Evolutionary conservation across 2,329 filamentous ascomycete genomes (phyloP).

Genomic region (Zopfia rhizophila): DNA sequence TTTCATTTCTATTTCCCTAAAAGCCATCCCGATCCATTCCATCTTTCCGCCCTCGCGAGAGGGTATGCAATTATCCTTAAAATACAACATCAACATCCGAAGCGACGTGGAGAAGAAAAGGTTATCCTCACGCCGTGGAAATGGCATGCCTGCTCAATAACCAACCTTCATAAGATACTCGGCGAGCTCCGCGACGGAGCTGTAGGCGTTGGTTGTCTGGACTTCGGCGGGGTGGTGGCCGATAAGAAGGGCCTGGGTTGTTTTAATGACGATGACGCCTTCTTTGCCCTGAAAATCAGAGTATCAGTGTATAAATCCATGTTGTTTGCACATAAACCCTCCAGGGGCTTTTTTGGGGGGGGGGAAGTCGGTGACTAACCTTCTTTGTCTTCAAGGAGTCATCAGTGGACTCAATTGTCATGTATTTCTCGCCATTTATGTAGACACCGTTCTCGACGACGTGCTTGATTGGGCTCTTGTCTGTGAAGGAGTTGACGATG

Average conservation of each 20-base stretch:
- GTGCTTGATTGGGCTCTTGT: slow-evolving; percentile 70
- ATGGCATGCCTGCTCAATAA: slow-evolving; percentile 67
- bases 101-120: slow-evolving; percentile 11
- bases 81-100: slow-evolving; percentile 44
- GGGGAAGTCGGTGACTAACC: slow-evolving; percentile 63
- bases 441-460: slow-evolving; percentile 79
- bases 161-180: slow-evolving; percentile 84
- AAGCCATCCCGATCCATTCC: no score
- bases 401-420: slow-evolving; percentile 79
- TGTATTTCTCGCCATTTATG: slow-evolving; percentile 80
- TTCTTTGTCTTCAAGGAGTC: slow-evolving; percentile 86
- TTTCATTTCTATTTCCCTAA: no score
- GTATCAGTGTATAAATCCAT: no score
- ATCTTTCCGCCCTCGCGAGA: slow-evolving; percentile 14
- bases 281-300: slow-evolving; percentile 77
- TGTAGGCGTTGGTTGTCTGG: slow-evolving; percentile 78
- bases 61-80: slow-evolving; percentile 51
- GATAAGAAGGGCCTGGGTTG: slow-evolving; percentile 86
- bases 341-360: slow-evolving; percentile 8
- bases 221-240: slow-evolving; percentile 82
- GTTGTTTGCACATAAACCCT: slow-evolving; percentile 5
- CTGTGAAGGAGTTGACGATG: slow-evolving; percentile 63
- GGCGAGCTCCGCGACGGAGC: slow-evolving; percentile 82
- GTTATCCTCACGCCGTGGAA: slow-evolving; percentile 5
- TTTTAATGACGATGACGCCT: slow-evolving; percentile 86